Base-by-base conservation (phyloP, 169 alveolate genomes). In the Besnoitia besnoiti region DNA sequence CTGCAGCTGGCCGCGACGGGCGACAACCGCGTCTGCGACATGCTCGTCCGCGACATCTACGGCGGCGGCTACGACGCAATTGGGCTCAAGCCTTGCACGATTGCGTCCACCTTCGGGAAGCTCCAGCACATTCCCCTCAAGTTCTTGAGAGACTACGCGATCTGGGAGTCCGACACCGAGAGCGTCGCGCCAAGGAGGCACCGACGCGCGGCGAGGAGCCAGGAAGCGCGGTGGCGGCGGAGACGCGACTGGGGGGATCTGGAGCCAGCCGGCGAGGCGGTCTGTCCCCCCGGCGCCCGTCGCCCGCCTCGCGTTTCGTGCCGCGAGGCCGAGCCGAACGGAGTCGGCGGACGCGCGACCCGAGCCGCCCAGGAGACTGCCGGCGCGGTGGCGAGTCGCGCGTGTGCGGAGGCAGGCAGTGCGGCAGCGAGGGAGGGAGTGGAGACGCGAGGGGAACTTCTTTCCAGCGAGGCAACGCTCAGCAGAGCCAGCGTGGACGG, bases 51-150 rank as follows among this genome's bases (percentile, higher is more conserved):
- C 0, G 95, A 93, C 46, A 93, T 93, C 50, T 93, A 93, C 90
- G 95, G 95, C 42, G 95, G 95, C 40, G 55, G 82, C 90, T 93
- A 93, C 47, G 67, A n/a, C 0, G 84, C 92, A 14, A 62, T 93
- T 12, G 95, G 90, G 47, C 75, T 82, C 51, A 62, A 55, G 91
- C 37, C 73, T 1, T 67, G 42, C 35, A 84, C 87, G n/a, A 77
- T 89, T 39, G 95, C 95, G n/a, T 73, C 94, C n/a, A 76, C 94
- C 37, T 87, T 93, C 33, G 95, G 95, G 51, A 93, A 93, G 85
- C 39, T 89, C 27, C 95, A 90, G 84, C 90, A 85, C 40, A 35
- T 50, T 16, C 61, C 75, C 33, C 75, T 73, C 59, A 39, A 30
- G 82, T 39, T 19, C 30, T 59, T 77, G 33, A 19, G 30, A 10